Percentiles rank a stretch among this genome's conserved stretches.
phyloP scores from a whole-genome alignment of 257 asterid genomes.

The Fraxinus americana region DNA sequence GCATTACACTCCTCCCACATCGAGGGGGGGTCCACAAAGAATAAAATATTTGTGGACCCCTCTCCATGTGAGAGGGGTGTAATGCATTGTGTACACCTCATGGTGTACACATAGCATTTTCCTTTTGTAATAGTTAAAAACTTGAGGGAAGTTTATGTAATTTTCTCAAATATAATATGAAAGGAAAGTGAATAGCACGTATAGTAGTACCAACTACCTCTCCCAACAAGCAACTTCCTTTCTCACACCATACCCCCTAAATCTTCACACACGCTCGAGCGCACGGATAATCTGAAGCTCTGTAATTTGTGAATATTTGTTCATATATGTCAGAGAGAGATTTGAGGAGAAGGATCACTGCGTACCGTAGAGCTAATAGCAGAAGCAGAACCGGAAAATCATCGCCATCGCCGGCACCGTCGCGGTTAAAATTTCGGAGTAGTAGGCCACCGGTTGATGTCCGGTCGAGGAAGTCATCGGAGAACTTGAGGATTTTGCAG shows the following conservation, averaged over 20 bases:
- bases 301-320: not conserved
- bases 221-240: constrained; percentile 25
- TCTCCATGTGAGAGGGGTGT: no score
- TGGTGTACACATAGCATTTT: no score
- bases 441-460: constrained; percentile 15
- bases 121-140: not conserved
- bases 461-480: constrained; percentile 26
- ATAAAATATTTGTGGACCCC: no score
- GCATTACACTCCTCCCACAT: no score
- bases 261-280: not conserved
- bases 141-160: not conserved
- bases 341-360: constrained; percentile 40
- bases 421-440: constrained; percentile 23
- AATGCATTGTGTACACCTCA: no score
- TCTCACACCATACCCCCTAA: not conserved
- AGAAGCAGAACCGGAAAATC: constrained; percentile 24
- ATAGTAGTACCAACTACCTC: not conserved
- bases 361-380: constrained; percentile 36
- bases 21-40: no score
- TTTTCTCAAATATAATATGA: not conserved
- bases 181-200: not conserved
- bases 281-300: not conserved
- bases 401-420: constrained; percentile 29
- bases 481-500: constrained; percentile 26
- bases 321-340: constrained; percentile 47